Conservation (phyloP, 2,329 filamentous ascomycete species). For the Nemania bipapillata region DNA sequence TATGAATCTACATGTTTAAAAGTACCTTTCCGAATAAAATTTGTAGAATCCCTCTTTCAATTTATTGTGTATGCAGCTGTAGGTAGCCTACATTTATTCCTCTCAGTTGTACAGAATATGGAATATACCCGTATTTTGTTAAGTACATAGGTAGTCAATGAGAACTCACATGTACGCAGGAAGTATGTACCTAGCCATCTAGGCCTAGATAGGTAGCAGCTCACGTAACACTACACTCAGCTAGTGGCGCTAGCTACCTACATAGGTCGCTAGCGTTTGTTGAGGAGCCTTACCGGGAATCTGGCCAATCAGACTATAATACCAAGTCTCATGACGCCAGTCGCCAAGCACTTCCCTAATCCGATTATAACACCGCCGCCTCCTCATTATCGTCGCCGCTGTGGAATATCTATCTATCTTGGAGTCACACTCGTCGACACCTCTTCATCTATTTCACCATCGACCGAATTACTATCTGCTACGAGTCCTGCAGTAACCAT, state of each 20-base stretch:
- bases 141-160: too few relatives aligned
- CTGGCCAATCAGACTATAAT: conserved; percentile 25
- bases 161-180: too few relatives aligned
- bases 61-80: too few relatives aligned
- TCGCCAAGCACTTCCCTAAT: conserved; percentile 33
- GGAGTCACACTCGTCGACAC: not conserved
- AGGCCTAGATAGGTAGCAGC: too few relatives aligned
- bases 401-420: not conserved
- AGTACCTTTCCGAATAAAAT: too few relatives aligned
- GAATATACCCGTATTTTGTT: too few relatives aligned
- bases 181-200: too few relatives aligned
- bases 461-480: not conserved
- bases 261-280: conserved; percentile 5
- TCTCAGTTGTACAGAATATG: too few relatives aligned
- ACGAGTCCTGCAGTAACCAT: not conserved
- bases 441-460: conserved; percentile 1
- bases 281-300: conserved; percentile 14
- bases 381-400: conserved; percentile 27
- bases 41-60: too few relatives aligned
- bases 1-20: too few relatives aligned
- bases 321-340: conserved; percentile 37
- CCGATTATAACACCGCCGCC: conserved; percentile 27
- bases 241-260: not conserved
- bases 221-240: not conserved
- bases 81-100: too few relatives aligned